phyloP scores from a whole-genome alignment of 1,284 basidiomycete genomes.

The Puccinia coronata region DNA sequence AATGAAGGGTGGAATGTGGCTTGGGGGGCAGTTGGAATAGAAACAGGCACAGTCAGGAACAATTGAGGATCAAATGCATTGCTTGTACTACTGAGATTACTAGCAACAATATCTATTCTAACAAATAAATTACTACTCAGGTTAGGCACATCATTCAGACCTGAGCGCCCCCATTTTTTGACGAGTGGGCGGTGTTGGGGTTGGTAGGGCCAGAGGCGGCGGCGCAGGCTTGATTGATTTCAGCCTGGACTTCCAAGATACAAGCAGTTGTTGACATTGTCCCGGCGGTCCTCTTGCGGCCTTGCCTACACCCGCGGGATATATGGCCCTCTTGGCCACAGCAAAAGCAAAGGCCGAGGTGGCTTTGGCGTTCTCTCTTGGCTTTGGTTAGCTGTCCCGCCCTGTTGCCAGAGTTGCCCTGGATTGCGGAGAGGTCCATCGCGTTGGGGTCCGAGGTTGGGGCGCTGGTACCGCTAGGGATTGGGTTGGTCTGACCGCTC shows the following conservation, averaged over 20 bases:
- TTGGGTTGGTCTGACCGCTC: too few species aligned
- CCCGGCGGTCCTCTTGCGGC: too few species aligned
- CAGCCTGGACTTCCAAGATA: neutral
- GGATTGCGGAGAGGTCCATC: too few species aligned
- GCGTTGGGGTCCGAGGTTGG: neutral
- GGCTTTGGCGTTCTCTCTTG: neutral
- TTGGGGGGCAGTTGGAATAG: neutral
- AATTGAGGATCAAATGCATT: slow-evolving; percentile 4
- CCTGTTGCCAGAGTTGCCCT: neutral
- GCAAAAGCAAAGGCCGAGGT: neutral
- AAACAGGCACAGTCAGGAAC: neutral
- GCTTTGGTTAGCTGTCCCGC: neutral
- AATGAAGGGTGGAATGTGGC: too few species aligned
- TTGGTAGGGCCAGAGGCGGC: neutral
- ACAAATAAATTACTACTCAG: neutral
- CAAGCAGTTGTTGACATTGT: too few species aligned
- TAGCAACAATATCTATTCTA: neutral
- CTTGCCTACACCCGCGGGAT: too few species aligned
- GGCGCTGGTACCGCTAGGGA: too few species aligned
- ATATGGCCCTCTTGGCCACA: neutral
- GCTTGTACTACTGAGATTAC: neutral
- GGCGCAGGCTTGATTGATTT: neutral
- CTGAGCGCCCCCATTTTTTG: slow-evolving; percentile 2
- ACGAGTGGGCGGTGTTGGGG: neutral
- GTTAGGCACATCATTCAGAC: slow-evolving; percentile 6